Percentiles rank a stretch among this genome's conserved stretches.
Evolutionary conservation across 805 yeast genomes (phyloP).

Genomic region (Wickerhamiella brachini): DNA sequence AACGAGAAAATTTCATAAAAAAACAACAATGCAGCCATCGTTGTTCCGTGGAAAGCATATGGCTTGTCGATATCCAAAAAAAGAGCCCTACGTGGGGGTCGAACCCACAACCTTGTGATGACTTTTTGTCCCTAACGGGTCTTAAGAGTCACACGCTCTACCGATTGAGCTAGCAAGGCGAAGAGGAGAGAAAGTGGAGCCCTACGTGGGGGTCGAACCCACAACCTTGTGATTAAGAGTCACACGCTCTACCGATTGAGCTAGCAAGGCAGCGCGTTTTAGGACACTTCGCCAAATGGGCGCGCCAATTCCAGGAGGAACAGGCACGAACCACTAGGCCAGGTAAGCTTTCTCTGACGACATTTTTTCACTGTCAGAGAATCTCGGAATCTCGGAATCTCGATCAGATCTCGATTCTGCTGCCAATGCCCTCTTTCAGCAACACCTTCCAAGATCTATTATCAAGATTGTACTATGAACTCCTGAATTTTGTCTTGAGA

Average conservation of each 20-base stretch:
- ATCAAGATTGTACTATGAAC: neutral
- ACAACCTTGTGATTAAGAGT: constrained; percentile 21
- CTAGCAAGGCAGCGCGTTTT: constrained; percentile 16
- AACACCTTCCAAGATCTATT: neutral
- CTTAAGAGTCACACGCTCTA: constrained; percentile 21
- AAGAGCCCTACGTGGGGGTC: constrained; percentile 21
- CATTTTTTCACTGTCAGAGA: neutral
- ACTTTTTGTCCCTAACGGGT: constrained; percentile 17
- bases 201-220: constrained; percentile 23
- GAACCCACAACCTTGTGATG: constrained; percentile 22
- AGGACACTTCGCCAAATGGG: neutral
- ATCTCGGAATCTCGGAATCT: neutral
- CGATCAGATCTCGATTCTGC: no score
- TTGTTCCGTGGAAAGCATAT: no score
- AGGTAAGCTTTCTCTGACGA: neutral
- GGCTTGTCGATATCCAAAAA: constrained; percentile 1
- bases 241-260: constrained; percentile 23
- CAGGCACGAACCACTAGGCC: neutral
- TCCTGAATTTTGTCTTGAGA: neutral
- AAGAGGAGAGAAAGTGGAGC: constrained; percentile 9
- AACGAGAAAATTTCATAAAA: no score
- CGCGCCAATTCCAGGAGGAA: neutral
- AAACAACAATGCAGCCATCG: no score
- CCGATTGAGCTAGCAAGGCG: constrained; percentile 22
- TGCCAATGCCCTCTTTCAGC: no score